A percentile compares a stretch with the other conserved stretches of the same genome.
Evolutionary conservation across 2,329 filamentous ascomycete genomes (phyloP).

Genomic region (Ophiostoma quercus): DNA sequence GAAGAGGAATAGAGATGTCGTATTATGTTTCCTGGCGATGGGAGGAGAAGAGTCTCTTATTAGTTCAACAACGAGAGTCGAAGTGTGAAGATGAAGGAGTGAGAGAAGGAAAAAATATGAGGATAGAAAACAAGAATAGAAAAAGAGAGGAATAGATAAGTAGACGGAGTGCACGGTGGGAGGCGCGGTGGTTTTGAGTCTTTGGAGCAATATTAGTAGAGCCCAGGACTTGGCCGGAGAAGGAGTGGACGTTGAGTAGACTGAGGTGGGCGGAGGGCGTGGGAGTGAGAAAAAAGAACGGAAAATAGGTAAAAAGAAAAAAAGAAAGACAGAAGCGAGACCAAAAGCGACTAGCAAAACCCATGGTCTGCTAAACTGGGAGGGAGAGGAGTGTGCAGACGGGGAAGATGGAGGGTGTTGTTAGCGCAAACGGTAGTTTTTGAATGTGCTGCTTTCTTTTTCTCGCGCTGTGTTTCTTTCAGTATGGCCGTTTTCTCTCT

Average conservation of each 20-base stretch:
- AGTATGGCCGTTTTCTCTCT: neutral
- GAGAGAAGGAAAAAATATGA: conserved; percentile 14
- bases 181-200: conserved; percentile 15
- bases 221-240: conserved; percentile 12
- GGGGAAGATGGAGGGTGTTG: conserved; percentile 11
- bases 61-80: neutral
- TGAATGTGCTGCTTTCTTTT: neutral
- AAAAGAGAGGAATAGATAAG: conserved; percentile 12
- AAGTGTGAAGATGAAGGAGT: neutral
- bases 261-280: conserved; percentile 3
- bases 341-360: conserved; percentile 2
- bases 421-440: conserved; percentile 15
- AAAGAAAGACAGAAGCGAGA: conserved; percentile 9
- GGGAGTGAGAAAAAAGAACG: neutral
- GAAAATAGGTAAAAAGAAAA: conserved; percentile 4
- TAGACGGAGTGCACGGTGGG: conserved; percentile 12
- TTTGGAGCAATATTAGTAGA: neutral
- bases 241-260: conserved; percentile 13
- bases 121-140: conserved; percentile 1
- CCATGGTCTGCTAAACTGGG: too few species aligned
- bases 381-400: conserved; percentile 12
- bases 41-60: neutral
- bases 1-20: neutral
- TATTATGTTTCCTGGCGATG: neutral
- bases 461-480: neutral